These are phyloP conservation scores for Quercus aquifolioides DNA, from an alignment of 306 rosid species.

Conservation along the genomic window DNA sequence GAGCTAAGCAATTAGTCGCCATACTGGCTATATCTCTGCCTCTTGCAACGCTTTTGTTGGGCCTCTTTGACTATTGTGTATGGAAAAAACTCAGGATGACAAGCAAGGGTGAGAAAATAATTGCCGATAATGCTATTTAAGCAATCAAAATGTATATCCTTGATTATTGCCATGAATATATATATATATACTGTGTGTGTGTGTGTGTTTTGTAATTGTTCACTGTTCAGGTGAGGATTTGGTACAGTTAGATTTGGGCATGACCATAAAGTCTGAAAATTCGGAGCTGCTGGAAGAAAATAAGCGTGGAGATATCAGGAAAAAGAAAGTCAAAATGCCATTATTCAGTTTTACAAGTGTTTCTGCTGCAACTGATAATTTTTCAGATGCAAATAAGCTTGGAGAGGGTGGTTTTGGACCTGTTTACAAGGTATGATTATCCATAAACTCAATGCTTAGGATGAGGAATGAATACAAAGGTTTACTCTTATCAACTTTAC, in stretches of 20 bases:
- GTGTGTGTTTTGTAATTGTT: neutral
- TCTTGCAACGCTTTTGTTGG: neutral
- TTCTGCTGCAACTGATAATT: slow-evolving; percentile 25
- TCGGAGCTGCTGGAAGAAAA: neutral
- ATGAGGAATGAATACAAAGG: too few species aligned
- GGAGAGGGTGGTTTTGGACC: slow-evolving; percentile 51
- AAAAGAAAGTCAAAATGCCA: slow-evolving; percentile 30
- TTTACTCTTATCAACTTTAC: neutral
- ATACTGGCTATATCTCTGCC: neutral
- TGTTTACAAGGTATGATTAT: slow-evolving; percentile 32
- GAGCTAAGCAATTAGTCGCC: neutral
- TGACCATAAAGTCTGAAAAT: slow-evolving; percentile 15
- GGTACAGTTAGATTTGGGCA: slow-evolving; percentile 21
- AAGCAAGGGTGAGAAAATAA: slow-evolving; percentile 14
- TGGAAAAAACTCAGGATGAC: neutral
- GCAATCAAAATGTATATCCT: neutral
- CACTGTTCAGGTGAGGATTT: slow-evolving; percentile 29
- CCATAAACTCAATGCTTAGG: neutral
- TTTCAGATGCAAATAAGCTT: slow-evolving; percentile 26
- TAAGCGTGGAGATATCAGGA: neutral
- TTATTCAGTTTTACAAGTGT: slow-evolving; percentile 38
- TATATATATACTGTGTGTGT: too few species aligned
- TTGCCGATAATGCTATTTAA: neutral
- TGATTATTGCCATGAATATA: neutral
- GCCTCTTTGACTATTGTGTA: neutral